Base-by-base conservation (phyloP, 345 rosid species). In the Nasturtium officinale region DNA sequence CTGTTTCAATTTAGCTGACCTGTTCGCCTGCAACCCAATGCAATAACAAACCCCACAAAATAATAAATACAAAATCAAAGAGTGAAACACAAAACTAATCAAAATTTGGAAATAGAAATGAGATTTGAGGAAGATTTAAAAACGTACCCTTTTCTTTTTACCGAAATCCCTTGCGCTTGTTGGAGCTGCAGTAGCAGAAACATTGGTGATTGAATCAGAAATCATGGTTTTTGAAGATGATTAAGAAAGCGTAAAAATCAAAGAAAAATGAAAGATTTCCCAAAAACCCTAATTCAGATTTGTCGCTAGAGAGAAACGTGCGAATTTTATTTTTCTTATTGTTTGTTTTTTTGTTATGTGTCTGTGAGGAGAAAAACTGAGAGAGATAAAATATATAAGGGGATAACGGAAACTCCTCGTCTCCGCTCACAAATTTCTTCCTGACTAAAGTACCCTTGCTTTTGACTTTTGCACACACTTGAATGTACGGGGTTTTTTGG, bases 1-100 rank as follows among this genome's bases (percentile, higher is more conserved):
- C 84, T 90, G 97, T 84, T 89, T 93, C 87, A 93, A 74, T 82
- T 87, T 90, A n/a, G 96, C 97, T 5, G 96, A 81, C 88, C 96
- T 83, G 80, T 93, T 86, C 32, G 80, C 84, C 97, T 91, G 76
- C 65, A 82, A 75, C 40, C 73, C 72, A 65, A 61, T 61, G 51
- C 75, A 61, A 30, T 25, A 6, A 62, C 33, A 68, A 60, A 10
- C 9, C 29, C 30, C 20, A 16, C 25, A 23, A 1, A 7, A 15
- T 7, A 5, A 29, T 48, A 50, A 46, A 8, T 21, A 51, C 25
- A 35, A 21, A 32, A 38, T 57, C 26, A 77, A 57, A 65, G 3
- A 67, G 51, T 6, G 60, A 38, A 12, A 29, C 17, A 26, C 9
- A 35, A 25, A 56, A 42, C 60, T 0, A 23, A 60, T 12, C 20